Conservation (phyloP, 139 green algal genomes). For the Eudorina sp. region DNA sequence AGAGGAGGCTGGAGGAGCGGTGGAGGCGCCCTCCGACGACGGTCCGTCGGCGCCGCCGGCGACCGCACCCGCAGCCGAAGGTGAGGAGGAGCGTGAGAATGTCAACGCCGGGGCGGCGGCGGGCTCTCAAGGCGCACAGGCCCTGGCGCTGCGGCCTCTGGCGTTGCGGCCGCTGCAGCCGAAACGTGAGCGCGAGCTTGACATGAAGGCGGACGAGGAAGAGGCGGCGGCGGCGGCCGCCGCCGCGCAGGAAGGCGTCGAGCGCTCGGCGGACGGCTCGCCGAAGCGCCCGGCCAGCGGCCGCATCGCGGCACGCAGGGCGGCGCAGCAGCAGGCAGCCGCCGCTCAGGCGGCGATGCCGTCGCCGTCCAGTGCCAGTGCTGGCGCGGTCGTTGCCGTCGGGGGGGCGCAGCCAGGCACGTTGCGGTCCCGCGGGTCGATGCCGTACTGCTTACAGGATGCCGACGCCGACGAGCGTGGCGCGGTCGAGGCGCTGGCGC, state of each 20-base stretch:
- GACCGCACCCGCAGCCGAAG: not conserved
- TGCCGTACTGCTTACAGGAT: slow-evolving; percentile 4
- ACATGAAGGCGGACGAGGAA: not conserved
- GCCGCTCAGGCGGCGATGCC: not conserved
- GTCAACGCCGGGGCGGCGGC: not conserved
- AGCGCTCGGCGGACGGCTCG: not conserved
- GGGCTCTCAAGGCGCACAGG: not conserved
- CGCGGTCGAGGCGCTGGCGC: slow-evolving; percentile 41
- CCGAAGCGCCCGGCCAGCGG: not conserved
- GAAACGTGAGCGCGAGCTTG: slow-evolving; percentile 1
- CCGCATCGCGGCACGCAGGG: not conserved
- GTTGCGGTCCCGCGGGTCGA: not conserved
- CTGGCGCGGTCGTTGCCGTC: not conserved
- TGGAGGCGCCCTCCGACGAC: too few species aligned
- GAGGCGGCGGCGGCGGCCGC: not conserved
- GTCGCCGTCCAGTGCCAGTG: not conserved
- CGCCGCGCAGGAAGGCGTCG: not conserved
- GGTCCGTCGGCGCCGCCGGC: not conserved
- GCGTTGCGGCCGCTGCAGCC: not conserved
- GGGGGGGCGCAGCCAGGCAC: not conserved
- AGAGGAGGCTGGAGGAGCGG: not conserved
- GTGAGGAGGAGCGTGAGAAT: not conserved
- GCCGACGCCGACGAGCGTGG: slow-evolving; percentile 24
- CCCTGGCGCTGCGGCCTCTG: not conserved
- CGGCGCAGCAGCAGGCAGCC: not conserved